Evolutionary conservation across 73 alveolate species (phyloP), one percentile per base, ranked within the genome.

Genomic region (Paraurostyla sp.): DNA sequence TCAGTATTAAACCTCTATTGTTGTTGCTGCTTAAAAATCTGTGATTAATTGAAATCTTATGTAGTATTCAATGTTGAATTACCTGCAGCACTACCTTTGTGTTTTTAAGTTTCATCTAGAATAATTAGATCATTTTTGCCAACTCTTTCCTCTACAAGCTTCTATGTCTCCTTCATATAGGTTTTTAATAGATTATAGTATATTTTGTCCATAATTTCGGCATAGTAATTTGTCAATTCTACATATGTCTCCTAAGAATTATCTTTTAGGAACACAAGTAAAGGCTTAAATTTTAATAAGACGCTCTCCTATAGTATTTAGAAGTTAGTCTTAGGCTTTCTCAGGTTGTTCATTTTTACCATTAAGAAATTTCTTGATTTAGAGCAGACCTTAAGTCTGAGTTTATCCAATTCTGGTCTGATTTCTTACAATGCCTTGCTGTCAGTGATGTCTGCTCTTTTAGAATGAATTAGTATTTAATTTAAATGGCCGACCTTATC

Each of bases 261-360:
- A 15, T 78, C 83, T 46, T 91, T 76, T 36, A 93, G 41, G 46
- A 90, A 93, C 3, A 71, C 56, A 0, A 84, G 41, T 45, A 93
- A 42, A 20, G 86, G 69, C 60, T 93, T 93, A 81, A 36, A 93
- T 50, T 81, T 86, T 20, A 91, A 62, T 65, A 93, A 41, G 41
- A 81, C 87, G 48, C 81, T 86, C 45, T 93, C 94, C 85, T 93
- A 80, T 7, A 91, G 69, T 0, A 91, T 73, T 78, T 93, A 89
- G 69, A 93, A 49, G 82, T 93, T 93, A 11, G 96, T 91, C 50
- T 91, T 93, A 0, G 94, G 96, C 68, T 93, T 93, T 38, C 80
- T 89, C 43, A 93, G 52, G 32, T 69, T 57, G 29, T 93, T 85
- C 62, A 93, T 83, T 32, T 84, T 85, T 16, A 65, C 65, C 46